These are phyloP conservation scores for Myxozyma lipomycoides DNA, from an alignment of 805 yeast species.

Conservation along the genomic window DNA sequence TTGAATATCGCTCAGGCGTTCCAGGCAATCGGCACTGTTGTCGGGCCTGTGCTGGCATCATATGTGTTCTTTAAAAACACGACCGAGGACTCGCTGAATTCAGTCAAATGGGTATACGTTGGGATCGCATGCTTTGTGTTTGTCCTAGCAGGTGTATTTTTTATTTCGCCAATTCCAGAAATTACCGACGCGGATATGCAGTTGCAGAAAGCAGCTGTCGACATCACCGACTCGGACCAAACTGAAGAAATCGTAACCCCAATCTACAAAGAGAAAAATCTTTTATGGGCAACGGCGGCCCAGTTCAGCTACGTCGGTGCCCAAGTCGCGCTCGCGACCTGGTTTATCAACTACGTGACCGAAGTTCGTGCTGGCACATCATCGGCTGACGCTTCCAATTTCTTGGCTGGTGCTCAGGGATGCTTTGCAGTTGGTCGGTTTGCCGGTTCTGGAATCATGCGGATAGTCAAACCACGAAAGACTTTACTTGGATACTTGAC, in stretches of 20 bases:
- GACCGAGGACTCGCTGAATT: background rate
- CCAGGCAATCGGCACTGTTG: slow-evolving; percentile 2
- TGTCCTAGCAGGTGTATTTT: background rate
- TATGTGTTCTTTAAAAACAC: slow-evolving; percentile 1
- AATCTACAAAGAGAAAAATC: background rate
- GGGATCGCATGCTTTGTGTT: slow-evolving; percentile 3
- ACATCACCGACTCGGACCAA: background rate
- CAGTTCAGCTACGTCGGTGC: slow-evolving; percentile 4
- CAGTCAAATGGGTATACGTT: slow-evolving; percentile 5
- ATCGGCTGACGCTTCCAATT: background rate
- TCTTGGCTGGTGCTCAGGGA: slow-evolving; percentile 10
- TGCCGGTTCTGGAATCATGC: slow-evolving; percentile 10
- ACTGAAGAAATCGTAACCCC: background rate
- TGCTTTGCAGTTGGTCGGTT: slow-evolving; percentile 12
- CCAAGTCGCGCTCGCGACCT: slow-evolving; percentile 3
- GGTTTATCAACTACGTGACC: slow-evolving; percentile 4
- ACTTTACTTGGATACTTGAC: background rate
- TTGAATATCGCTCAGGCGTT: slow-evolving; percentile 5
- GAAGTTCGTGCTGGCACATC: background rate
- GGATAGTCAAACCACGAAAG: slow-evolving; percentile 10
- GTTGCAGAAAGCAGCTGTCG: background rate
- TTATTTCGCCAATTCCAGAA: background rate
- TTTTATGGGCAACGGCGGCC: background rate
- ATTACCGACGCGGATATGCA: slow-evolving; percentile 5
- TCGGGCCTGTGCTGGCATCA: slow-evolving; percentile 2